phyloP scores from a whole-genome alignment of 2,329 filamentous ascomycete genomes.

The Aspergillus thermomutatus region DNA sequence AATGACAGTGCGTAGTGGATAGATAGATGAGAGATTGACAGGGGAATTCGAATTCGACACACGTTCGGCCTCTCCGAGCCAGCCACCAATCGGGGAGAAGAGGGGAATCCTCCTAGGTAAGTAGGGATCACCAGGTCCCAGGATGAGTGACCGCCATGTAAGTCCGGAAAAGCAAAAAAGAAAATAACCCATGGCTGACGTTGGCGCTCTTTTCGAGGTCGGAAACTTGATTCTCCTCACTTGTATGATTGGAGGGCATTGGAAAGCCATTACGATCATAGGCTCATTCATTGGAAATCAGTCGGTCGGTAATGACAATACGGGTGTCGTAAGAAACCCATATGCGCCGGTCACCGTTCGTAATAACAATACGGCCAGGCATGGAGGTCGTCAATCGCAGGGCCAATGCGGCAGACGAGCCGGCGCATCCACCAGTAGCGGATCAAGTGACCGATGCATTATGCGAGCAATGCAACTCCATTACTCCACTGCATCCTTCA shows the following conservation, averaged over 20 bases:
- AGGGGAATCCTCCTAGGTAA: constrained; percentile 11
- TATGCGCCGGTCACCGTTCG: constrained; percentile 22
- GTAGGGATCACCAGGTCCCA: constrained; percentile 16
- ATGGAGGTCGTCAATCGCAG: constrained; percentile 1
- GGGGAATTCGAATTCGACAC: constrained; percentile 5
- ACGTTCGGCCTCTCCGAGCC: constrained; percentile 8
- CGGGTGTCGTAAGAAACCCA: constrained; percentile 26
- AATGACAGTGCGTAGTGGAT: constrained; percentile 10
- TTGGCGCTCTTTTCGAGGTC: neutral
- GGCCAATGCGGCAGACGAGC: constrained; percentile 10
- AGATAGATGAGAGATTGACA: constrained; percentile 14
- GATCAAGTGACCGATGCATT: constrained; percentile 60
- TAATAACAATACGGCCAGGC: constrained; percentile 16
- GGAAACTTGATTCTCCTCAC: neutral
- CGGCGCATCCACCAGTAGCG: constrained; percentile 30
- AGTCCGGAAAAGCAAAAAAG: neutral
- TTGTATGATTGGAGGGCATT: neutral
- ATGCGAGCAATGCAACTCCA: constrained; percentile 50
- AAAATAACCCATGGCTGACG: neutral
- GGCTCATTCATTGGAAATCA: constrained; percentile 7
- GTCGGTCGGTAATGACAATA: constrained; percentile 26
- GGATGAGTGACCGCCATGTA: neutral
- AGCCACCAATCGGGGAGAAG: constrained; percentile 2
- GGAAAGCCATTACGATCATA: constrained; percentile 1
- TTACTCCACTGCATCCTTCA: constrained; percentile 22